phyloP scores from a whole-genome alignment of 2,329 filamentous ascomycete species.

The Aspergillus carbonarius region DNA sequence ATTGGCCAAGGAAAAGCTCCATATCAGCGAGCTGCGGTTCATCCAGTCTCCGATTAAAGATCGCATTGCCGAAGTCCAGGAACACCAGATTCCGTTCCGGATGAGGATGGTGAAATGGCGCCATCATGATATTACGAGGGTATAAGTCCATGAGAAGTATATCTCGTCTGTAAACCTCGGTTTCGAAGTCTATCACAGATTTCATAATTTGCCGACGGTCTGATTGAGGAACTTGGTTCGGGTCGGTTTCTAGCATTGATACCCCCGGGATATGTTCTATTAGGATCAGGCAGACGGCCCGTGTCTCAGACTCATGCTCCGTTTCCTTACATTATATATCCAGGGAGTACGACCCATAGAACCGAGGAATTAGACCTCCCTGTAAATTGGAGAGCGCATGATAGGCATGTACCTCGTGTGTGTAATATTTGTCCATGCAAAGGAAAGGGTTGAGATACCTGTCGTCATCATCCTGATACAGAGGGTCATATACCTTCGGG shows the following conservation, averaged over 20 bases:
- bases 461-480: neutral
- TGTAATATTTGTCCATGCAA: neutral
- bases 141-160: neutral
- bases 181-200: neutral
- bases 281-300: neutral
- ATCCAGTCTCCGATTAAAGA: neutral
- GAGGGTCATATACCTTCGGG: neutral
- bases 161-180: neutral
- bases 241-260: neutral
- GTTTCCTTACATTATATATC: neutral
- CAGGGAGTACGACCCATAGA: neutral
- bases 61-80: neutral
- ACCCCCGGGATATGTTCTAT: neutral
- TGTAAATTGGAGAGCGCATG: neutral
- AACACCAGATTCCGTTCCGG: neutral
- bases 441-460: neutral
- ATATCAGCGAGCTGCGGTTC: neutral
- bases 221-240: neutral
- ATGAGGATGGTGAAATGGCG: neutral
- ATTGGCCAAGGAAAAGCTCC: neutral
- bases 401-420: slow-evolving; percentile 1
- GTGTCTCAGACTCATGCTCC: neutral
- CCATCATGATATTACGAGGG: neutral
- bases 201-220: neutral
- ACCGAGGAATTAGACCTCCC: neutral